Evolutionary conservation across 192 early-diverging fungal species (phyloP).

Genomic region (Entrophospora sp.): DNA sequence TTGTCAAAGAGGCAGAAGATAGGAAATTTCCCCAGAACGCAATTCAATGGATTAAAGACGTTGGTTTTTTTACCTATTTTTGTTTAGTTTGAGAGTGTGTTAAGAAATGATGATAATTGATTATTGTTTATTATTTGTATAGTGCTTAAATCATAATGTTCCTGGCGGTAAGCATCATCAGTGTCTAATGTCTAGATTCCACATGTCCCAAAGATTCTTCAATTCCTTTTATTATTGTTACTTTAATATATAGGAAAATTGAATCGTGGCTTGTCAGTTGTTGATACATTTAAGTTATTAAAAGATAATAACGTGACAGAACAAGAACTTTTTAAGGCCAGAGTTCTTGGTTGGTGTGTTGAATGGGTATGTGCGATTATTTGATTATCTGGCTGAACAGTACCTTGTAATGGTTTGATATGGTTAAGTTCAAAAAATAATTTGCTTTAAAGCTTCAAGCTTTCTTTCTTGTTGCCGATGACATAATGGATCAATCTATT

Average conservation of each 20-base stretch:
- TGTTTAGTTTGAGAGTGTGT: not conserved
- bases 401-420: too few relatives aligned
- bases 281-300: conserved; percentile 78
- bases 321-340: conserved; percentile 78
- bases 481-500: conserved; percentile 95
- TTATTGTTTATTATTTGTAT: conserved; percentile 41
- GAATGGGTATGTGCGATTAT: conserved; percentile 60
- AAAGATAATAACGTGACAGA: conserved; percentile 60
- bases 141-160: conserved; percentile 42
- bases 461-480: conserved; percentile 96
- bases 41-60: conserved; percentile 54
- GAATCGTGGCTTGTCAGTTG: conserved; percentile 96
- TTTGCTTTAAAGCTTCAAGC: conserved; percentile 74
- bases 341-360: conserved; percentile 90
- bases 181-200: too few relatives aligned
- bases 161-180: conserved; percentile 40
- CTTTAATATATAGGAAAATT: conserved; percentile 65
- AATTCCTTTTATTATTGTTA: not conserved
- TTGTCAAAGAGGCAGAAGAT: conserved; percentile 60
- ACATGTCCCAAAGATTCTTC: not conserved
- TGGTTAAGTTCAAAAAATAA: too few relatives aligned
- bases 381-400: too few relatives aligned
- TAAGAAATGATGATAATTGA: not conserved
- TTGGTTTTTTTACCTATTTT: conserved; percentile 16
- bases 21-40: conserved; percentile 64